Conservation (phyloP, 2,329 filamentous ascomycete genomes). For the Trichoderma harzianum region DNA sequence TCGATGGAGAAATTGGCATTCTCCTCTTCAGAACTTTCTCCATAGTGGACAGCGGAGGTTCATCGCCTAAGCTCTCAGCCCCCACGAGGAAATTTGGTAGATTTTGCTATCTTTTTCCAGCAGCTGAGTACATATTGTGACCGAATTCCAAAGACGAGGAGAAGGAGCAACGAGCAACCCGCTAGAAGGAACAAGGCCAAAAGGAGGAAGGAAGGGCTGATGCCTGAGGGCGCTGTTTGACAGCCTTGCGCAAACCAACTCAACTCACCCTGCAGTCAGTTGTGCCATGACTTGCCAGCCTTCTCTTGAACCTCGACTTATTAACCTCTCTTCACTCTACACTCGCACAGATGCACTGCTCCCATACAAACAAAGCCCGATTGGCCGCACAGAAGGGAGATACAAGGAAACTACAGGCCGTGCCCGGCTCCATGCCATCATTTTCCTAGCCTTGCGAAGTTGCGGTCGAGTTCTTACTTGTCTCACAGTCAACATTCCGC, state of each 20-base stretch:
- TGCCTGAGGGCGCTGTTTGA: not conserved
- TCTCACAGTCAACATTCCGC: slow-evolving; percentile 7
- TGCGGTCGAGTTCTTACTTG: slow-evolving; percentile 10
- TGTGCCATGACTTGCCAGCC: not conserved
- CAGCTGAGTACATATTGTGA: not conserved
- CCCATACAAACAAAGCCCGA: not conserved
- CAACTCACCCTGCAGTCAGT: not conserved
- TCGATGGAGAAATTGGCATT: slow-evolving; percentile 1
- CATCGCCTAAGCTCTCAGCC: not conserved
- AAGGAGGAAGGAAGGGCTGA: not conserved
- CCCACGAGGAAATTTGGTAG: not conserved
- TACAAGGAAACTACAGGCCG: not conserved
- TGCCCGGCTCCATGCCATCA: not conserved
- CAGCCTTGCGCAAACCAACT: slow-evolving; percentile 1
- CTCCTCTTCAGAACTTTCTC: slow-evolving; percentile 2
- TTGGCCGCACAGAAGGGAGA: not conserved
- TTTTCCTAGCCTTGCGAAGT: not conserved
- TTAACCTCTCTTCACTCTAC: not conserved
- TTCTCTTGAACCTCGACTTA: not conserved
- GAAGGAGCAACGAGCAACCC: not conserved
- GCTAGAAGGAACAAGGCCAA: not conserved
- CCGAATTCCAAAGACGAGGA: not conserved
- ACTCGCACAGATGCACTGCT: not conserved
- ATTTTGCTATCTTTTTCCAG: not conserved
- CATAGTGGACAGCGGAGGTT: not conserved